Percentiles rank a stretch among this genome's conserved stretches.
Evolutionary conservation across 177 flowering plant genomes (phyloP).

Genomic region (Telopea speciosissima): DNA sequence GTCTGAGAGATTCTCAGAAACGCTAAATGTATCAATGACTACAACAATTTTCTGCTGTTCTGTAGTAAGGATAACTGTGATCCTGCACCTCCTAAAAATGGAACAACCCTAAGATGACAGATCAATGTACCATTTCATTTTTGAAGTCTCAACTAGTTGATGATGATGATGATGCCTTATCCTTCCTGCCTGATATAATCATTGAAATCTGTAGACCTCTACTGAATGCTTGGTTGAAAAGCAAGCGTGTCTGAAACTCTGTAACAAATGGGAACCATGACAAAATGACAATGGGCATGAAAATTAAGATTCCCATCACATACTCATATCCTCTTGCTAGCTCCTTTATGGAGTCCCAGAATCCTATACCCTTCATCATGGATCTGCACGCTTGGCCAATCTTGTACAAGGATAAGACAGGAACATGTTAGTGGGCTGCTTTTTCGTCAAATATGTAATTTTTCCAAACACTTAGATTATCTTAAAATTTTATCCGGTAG

Average conservation of each 20-base stretch:
- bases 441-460: not conserved
- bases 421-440: not conserved
- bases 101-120: too few relatives aligned
- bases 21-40: too few relatives aligned
- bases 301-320: conserved; percentile 73
- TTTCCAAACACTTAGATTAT: too few relatives aligned
- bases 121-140: too few relatives aligned
- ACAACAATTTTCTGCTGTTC: too few relatives aligned
- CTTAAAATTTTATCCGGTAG: too few relatives aligned
- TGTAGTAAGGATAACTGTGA: too few relatives aligned
- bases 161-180: too few relatives aligned
- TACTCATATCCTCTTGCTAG: conserved; percentile 79
- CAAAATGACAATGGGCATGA: conserved; percentile 75
- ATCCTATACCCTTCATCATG: conserved; percentile 40
- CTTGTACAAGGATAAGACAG: conserved; percentile 24
- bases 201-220: conserved; percentile 92
- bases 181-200: too few relatives aligned
- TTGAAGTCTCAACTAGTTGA: too few relatives aligned
- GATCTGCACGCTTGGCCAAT: conserved; percentile 80
- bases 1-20: too few relatives aligned
- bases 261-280: conserved; percentile 96
- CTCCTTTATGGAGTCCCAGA: conserved; percentile 84
- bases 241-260: conserved; percentile 87
- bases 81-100: too few relatives aligned
- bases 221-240: conserved; percentile 98